Percentiles rank a stretch among this genome's conserved stretches.
phyloP scores from a whole-genome alignment of 2,329 filamentous ascomycete species.

The Lasiodiplodia sp. region DNA sequence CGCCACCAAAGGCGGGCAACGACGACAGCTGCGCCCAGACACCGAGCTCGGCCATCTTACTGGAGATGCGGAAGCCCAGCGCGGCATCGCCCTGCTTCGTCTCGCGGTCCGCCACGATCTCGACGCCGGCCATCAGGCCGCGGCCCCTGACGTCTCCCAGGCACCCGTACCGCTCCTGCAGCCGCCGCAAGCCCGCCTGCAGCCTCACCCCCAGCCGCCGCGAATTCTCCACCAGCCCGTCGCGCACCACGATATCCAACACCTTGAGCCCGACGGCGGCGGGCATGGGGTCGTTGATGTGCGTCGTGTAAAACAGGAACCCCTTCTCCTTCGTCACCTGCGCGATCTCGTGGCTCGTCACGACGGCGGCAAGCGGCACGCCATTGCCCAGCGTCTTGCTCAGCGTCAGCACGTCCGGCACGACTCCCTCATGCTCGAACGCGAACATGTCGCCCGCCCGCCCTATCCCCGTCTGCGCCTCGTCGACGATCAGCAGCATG shows the following conservation, averaged over 20 bases:
- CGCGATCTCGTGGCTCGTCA: constrained; percentile 63
- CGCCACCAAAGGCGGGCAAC: constrained; percentile 62
- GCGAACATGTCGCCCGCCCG: constrained; percentile 42
- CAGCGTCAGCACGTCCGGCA: constrained; percentile 64
- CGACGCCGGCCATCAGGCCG: constrained; percentile 65
- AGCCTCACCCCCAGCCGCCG: constrained; percentile 55
- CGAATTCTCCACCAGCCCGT: constrained; percentile 59
- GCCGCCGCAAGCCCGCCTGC: constrained; percentile 54
- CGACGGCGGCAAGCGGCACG: constrained; percentile 64
- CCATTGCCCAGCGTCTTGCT: constrained; percentile 69
- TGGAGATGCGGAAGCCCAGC: constrained; percentile 57
- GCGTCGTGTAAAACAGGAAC: constrained; percentile 67
- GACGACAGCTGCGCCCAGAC: constrained; percentile 65
- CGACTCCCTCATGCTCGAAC: constrained; percentile 39
- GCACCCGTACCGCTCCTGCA: constrained; percentile 63
- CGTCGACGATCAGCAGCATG: constrained; percentile 48
- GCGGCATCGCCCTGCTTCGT: constrained; percentile 58
- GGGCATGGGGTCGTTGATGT: constrained; percentile 68
- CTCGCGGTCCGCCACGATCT: constrained; percentile 61
- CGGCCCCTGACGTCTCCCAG: constrained; percentile 68
- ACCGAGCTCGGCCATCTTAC: constrained; percentile 59
- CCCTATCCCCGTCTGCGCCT: constrained; percentile 48
- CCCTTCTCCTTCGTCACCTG: constrained; percentile 55
- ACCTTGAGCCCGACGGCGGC: constrained; percentile 68
- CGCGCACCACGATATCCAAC: constrained; percentile 66